These are phyloP conservation scores for Penicillium goetzii DNA, from an alignment of 495 filamentous ascomycete genomes.

Conservation along the genomic window DNA sequence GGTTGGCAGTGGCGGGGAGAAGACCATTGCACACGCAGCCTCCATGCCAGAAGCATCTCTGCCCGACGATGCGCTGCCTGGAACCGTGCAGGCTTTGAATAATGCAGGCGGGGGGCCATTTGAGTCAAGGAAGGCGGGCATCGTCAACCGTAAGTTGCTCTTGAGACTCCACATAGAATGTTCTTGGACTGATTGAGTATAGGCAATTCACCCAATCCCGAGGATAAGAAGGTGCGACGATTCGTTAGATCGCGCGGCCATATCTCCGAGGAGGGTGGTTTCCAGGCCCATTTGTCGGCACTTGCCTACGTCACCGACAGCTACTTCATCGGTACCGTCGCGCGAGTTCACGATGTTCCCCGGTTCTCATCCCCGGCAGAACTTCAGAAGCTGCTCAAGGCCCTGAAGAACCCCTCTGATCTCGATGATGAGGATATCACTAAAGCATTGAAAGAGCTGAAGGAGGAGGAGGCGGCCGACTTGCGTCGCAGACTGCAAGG, in stretches of 20 bases:
- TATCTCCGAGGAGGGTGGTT: constrained; percentile 73
- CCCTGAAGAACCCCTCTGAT: constrained; percentile 52
- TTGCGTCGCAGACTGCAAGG: constrained; percentile 44
- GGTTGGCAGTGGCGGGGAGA: constrained; percentile 66
- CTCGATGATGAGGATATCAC: constrained; percentile 49
- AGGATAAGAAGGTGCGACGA: constrained; percentile 71
- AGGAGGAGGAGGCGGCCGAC: constrained; percentile 48
- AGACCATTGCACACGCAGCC: constrained; percentile 53
- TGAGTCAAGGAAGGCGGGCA: constrained; percentile 44
- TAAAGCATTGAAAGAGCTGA: constrained; percentile 45
- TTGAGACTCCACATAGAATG: not conserved
- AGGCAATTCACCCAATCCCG: constrained; percentile 52
- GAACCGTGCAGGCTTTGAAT: constrained; percentile 31
- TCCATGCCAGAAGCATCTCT: constrained; percentile 37
- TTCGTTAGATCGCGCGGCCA: constrained; percentile 78
- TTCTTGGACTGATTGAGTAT: not conserved
- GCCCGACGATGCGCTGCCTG: constrained; percentile 30
- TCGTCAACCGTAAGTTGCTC: constrained; percentile 46
- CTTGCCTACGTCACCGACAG: constrained; percentile 91
- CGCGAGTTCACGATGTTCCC: constrained; percentile 73
- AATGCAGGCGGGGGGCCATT: constrained; percentile 47
- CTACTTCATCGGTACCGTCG: constrained; percentile 89
- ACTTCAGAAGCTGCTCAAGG: constrained; percentile 42
- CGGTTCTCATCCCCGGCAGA: constrained; percentile 55
- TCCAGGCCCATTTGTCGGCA: constrained; percentile 78